These are phyloP conservation scores for Saxophila tyrrhenica DNA, from an alignment of 495 filamentous ascomycete species.

Conservation along the genomic window DNA sequence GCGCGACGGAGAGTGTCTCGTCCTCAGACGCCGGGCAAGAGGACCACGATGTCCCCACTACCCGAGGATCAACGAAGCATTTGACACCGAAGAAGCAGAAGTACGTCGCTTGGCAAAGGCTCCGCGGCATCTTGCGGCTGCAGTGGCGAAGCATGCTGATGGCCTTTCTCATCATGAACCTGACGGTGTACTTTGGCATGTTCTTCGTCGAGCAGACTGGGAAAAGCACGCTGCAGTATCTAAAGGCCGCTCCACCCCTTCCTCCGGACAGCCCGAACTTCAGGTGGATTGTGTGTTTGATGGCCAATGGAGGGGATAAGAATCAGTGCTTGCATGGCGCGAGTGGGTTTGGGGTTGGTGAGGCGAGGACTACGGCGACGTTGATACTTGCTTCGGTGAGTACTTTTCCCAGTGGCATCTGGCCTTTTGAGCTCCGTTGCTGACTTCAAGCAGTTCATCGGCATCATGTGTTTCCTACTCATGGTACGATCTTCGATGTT, in stretches of 20 bases:
- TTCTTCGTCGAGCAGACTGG: slow-evolving; percentile 21
- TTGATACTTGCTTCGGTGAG: slow-evolving; percentile 25
- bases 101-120: slow-evolving; percentile 17
- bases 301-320: slow-evolving; percentile 23
- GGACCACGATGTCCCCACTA: background rate
- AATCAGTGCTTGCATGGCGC: slow-evolving; percentile 21
- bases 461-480: slow-evolving; percentile 27
- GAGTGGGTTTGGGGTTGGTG: slow-evolving; percentile 14
- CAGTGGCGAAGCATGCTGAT: slow-evolving; percentile 30
- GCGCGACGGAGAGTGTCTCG: background rate
- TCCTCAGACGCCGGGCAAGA: background rate
- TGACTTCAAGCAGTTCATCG: slow-evolving; percentile 17
- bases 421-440: background rate
- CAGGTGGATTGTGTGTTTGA: slow-evolving; percentile 17
- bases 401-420: background rate
- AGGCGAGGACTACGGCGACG: slow-evolving; percentile 12
- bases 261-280: background rate
- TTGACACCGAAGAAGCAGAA: background rate
- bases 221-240: background rate
- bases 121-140: slow-evolving; percentile 23
- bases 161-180: slow-evolving; percentile 20
- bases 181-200: slow-evolving; percentile 24
- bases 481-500: slow-evolving; percentile 29
- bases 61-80: background rate
- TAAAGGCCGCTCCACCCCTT: background rate